Conservation (phyloP, 331 rosid genomes). For the Quercus tomentella region DNA sequence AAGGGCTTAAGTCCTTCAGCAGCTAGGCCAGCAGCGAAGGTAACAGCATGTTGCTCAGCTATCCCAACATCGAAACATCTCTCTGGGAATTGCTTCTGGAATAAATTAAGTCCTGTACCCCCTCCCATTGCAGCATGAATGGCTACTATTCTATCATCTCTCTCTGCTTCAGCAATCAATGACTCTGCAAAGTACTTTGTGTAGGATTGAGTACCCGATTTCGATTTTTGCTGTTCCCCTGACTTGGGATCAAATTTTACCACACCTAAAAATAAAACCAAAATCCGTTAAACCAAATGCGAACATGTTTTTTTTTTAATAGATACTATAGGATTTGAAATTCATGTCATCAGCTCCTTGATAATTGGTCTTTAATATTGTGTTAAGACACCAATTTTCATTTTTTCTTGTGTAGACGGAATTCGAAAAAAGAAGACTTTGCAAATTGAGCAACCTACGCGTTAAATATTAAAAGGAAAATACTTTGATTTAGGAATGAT, state of each 20-base stretch:
- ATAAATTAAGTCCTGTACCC: conserved; percentile 66
- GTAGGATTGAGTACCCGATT: conserved; percentile 37
- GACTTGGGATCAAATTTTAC: conserved; percentile 57
- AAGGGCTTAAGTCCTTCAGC: conserved; percentile 68
- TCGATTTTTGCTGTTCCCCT: conserved; percentile 56
- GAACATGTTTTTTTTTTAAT: too few species aligned
- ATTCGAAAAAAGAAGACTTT: too few species aligned
- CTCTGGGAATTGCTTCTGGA: conserved; percentile 46
- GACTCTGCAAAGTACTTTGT: conserved; percentile 60
- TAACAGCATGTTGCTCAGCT: conserved; percentile 72
- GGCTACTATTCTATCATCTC: conserved; percentile 45
- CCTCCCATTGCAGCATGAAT: conserved; percentile 86
- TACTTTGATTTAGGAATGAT: not conserved
- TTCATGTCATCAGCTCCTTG: too few species aligned
- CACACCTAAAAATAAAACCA: conserved; percentile 35
- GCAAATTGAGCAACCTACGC: too few species aligned
- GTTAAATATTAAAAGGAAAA: too few species aligned
- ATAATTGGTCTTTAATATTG: too few species aligned
- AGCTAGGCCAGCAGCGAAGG: conserved; percentile 66
- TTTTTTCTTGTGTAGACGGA: too few species aligned
- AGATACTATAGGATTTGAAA: too few species aligned
- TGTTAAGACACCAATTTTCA: too few species aligned
- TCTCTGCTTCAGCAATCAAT: conserved; percentile 53
- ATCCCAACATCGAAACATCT: conserved; percentile 73
- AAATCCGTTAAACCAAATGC: not conserved